phyloP scores from a whole-genome alignment of 148 eudicot genomes.

The Rhododendron williamsianum region DNA sequence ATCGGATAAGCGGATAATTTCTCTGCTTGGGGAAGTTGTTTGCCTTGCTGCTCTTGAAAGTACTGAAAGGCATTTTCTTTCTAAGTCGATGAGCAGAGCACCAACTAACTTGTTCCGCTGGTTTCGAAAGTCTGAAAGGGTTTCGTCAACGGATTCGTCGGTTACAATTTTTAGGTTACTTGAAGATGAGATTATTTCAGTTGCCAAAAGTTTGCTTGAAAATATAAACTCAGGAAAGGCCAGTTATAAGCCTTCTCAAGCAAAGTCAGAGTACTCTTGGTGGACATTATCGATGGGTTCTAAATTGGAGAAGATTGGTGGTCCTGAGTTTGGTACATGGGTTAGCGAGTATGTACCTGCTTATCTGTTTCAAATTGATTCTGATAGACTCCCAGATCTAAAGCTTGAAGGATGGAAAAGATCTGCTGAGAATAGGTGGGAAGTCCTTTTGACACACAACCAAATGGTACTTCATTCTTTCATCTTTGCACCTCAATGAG shows the following conservation, averaged over 20 bases:
- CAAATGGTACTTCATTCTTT: conserved; percentile 68
- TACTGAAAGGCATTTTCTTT: conserved; percentile 42
- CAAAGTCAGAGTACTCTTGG: conserved; percentile 31
- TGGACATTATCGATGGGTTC: conserved; percentile 42
- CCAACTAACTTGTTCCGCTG: conserved; percentile 34
- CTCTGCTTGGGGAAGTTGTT: conserved; percentile 77
- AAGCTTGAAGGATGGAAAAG: conserved; percentile 72
- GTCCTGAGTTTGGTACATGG: conserved; percentile 75
- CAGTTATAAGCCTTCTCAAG: conserved; percentile 26
- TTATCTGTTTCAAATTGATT: conserved; percentile 64
- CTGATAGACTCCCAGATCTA: conserved; percentile 30
- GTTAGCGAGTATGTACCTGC: conserved; percentile 63
- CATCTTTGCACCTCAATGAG: conserved; percentile 8
- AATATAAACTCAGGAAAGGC: conserved; percentile 40
- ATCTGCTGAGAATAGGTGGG: conserved; percentile 46
- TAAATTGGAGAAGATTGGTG: conserved; percentile 76
- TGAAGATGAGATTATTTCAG: conserved; percentile 61
- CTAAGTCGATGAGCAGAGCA: conserved; percentile 28
- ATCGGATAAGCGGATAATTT: conserved; percentile 47
- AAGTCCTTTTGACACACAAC: conserved; percentile 74
- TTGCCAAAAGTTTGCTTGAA: conserved; percentile 55
- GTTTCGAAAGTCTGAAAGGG: conserved; percentile 43
- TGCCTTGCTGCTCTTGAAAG: conserved; percentile 58
- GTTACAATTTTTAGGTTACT: conserved; percentile 38
- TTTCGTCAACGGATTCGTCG: conserved; percentile 60